Evolutionary conservation across 768 basidiomycete genomes (phyloP), one percentile per base, ranked within the genome.

Genomic region (Lactifluus volemus): DNA sequence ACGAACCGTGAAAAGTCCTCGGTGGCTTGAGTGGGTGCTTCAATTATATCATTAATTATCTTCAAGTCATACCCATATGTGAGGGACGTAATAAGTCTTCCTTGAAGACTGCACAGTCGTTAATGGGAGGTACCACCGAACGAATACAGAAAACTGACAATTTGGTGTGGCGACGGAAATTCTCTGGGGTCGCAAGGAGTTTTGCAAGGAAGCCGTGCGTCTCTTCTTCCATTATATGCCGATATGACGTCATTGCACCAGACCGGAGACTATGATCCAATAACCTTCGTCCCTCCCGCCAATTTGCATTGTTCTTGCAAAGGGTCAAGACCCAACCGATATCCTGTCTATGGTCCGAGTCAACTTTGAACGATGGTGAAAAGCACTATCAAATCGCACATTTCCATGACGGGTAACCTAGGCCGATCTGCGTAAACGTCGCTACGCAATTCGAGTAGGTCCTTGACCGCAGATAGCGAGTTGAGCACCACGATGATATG

Each of bases 361-460:
- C 5, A n/a, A n/a, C 2, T 17, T 17, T 14, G 45, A 32, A 21
- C 8, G 6, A 17, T 11, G 15, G n/a, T 25, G 41, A n/a, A 25
- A 12, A 14, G 39, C 4, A 21, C 0, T 42, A 34, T 1, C 1
- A 9, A 11, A 11, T n/a, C 51, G 3, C 25, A 58, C 64, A 53
- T 48, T 14, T 55, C 53, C 3, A 17, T 0, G 12, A 65, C 50
- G 11, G 63, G 30, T 15, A 53, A 11, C 2, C 10, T 19, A 17
- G 60, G 60, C 17, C 63, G 51, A 30, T 61, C 54, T n/a, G 60
- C 42, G 32, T 61, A 57, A 3, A 6, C 5, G 17, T 75, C 66
- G 56, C 81, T 78, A 51, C 81, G 75, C 66, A 76, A 82, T 42
- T 83, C 82, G 32, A 85, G 71, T 25, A 84, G 69, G 55, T 79